Conservation (phyloP, 2,329 filamentous ascomycete species). For the Monilinia polystroma region DNA sequence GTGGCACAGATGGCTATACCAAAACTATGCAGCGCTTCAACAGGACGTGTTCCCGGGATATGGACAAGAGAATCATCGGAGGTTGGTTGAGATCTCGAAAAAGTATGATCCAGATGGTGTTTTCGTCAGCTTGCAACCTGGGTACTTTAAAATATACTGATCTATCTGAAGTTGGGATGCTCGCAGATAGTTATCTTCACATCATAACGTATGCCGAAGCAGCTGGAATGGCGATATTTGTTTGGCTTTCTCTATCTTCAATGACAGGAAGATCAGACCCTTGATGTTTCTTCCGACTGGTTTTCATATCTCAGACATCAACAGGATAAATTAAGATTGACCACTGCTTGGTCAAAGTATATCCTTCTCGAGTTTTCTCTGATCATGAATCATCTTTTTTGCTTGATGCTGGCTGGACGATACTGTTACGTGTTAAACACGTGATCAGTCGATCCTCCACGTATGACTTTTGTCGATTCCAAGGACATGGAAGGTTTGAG, state of each 20-base stretch:
- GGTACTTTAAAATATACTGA: slow-evolving; percentile 44
- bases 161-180: not conserved
- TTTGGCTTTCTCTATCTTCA: too few relatives aligned
- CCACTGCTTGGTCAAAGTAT: not conserved
- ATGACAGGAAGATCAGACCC: too few relatives aligned
- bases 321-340: too few relatives aligned
- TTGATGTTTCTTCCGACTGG: too few relatives aligned
- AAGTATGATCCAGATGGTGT: slow-evolving; percentile 37
- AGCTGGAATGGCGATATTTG: too few relatives aligned
- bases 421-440: not conserved
- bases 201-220: too few relatives aligned
- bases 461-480: not conserved
- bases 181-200: too few relatives aligned
- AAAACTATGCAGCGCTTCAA: slow-evolving; percentile 43
- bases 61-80: slow-evolving; percentile 40
- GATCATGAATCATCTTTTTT: too few relatives aligned
- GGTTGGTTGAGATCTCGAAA: slow-evolving; percentile 31
- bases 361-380: not conserved
- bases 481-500: not conserved
- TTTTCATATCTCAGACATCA: too few relatives aligned
- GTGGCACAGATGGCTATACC: slow-evolving; percentile 44
- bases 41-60: slow-evolving; percentile 43
- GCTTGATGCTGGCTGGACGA: not conserved
- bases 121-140: slow-evolving; percentile 40
- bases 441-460: not conserved